These are phyloP conservation scores for Boletus rex-veris DNA, from an alignment of 768 basidiomycete species.

Conservation along the genomic window DNA sequence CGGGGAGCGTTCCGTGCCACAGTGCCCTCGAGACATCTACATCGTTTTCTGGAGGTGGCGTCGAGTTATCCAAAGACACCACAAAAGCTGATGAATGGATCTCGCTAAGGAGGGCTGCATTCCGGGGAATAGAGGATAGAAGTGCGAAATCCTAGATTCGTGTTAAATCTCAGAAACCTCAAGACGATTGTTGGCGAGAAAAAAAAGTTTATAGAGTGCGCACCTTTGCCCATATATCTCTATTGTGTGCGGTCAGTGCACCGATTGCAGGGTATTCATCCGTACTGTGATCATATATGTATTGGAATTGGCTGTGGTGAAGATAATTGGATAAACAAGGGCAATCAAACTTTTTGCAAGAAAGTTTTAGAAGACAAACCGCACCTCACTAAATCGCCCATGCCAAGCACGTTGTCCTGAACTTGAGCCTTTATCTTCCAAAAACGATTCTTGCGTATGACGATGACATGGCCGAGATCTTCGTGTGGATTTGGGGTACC, in stretches of 20 bases:
- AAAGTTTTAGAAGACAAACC: constrained; percentile 7
- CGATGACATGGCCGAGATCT: constrained; percentile 74
- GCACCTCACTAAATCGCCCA: constrained; percentile 62
- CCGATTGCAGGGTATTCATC: constrained; percentile 72
- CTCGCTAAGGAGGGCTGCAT: constrained; percentile 59
- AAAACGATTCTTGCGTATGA: constrained; percentile 78
- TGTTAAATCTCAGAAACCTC: background rate
- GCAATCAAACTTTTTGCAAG: too few species aligned
- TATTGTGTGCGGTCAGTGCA: constrained; percentile 70
- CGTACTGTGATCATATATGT: constrained; percentile 64
- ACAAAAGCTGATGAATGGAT: constrained; percentile 88
- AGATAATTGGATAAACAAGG: background rate
- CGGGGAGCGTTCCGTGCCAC: constrained; percentile 75
- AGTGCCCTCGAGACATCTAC: constrained; percentile 64
- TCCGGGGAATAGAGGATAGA: constrained; percentile 56
- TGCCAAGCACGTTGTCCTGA: constrained; percentile 57
- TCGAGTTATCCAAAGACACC: constrained; percentile 70
- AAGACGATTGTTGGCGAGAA: background rate
- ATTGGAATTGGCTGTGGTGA: constrained; percentile 58
- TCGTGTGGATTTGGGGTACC: constrained; percentile 33
- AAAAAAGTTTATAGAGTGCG: background rate
- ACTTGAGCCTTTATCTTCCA: constrained; percentile 73
- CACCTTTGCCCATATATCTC: constrained; percentile 89
- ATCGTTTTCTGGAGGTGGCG: constrained; percentile 41
- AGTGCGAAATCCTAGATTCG: constrained; percentile 55